These are phyloP conservation scores for Haplographium delicatum DNA, from an alignment of 495 filamentous ascomycete genomes.

Conservation along the genomic window DNA sequence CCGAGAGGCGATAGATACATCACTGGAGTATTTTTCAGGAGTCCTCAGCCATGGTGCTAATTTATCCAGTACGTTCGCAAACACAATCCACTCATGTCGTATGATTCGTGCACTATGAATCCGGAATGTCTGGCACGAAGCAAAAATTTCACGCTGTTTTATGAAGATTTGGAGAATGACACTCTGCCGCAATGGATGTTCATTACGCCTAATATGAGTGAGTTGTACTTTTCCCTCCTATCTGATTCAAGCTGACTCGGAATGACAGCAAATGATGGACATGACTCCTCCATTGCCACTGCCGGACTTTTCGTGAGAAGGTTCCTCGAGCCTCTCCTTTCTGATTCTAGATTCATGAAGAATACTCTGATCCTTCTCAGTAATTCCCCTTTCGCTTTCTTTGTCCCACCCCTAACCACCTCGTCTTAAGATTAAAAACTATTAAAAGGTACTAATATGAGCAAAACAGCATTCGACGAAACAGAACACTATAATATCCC, in stretches of 20 bases:
- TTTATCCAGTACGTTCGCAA: conserved; percentile 40
- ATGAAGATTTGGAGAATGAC: conserved; percentile 48
- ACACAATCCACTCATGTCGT: conserved; percentile 52
- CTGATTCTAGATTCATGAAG: conserved; percentile 60
- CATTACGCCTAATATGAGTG: conserved; percentile 71
- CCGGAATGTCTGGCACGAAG: conserved; percentile 52
- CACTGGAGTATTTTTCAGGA: no score
- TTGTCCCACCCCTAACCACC: neutral
- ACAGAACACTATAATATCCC: conserved; percentile 46
- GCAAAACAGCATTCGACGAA: conserved; percentile 51
- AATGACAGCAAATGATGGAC: conserved; percentile 43
- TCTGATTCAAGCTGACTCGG: no score
- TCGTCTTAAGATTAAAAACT: neutral
- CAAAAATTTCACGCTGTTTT: conserved; percentile 64
- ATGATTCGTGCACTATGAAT: conserved; percentile 52
- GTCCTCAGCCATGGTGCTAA: no score
- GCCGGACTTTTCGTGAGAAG: conserved; percentile 50
- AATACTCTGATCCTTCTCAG: conserved; percentile 60
- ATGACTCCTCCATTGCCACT: conserved; percentile 62
- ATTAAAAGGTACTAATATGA: neutral
- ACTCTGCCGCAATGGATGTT: conserved; percentile 60
- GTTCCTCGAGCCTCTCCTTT: conserved; percentile 59
- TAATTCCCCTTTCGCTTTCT: conserved; percentile 10
- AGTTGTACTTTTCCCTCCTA: no score
- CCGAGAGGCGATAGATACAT: no score